Conservation (phyloP, 1,284 basidiomycete species). For the Sphaerobolus stellatus region DNA sequence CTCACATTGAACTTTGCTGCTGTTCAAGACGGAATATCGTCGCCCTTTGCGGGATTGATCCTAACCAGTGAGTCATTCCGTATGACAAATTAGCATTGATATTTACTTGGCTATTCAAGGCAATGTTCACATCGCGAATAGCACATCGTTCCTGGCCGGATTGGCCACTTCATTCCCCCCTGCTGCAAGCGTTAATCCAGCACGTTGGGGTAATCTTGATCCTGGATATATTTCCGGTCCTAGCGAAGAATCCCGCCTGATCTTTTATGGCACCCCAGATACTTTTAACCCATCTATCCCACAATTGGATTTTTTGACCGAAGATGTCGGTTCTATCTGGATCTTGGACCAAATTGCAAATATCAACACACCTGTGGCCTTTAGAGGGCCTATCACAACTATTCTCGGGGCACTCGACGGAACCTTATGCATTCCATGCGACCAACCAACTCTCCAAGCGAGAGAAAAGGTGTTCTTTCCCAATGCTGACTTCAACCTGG, state of each 20-base stretch:
- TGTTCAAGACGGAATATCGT: background rate
- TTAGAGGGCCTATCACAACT: background rate
- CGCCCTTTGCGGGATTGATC: background rate
- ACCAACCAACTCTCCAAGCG: background rate
- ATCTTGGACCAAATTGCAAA: slow-evolving; percentile 1
- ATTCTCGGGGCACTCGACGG: slow-evolving; percentile 5
- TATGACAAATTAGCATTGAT: too few species aligned
- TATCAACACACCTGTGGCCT: slow-evolving; percentile 2
- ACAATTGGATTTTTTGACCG: slow-evolving; percentile 8
- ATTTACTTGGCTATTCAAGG: background rate
- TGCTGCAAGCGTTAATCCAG: slow-evolving; percentile 1
- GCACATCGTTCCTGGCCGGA: background rate
- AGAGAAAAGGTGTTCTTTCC: background rate
- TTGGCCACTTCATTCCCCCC: background rate
- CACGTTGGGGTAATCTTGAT: background rate
- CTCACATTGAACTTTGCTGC: background rate
- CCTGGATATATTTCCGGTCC: slow-evolving; percentile 3
- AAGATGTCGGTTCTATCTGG: slow-evolving; percentile 1
- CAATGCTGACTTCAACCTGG: too few species aligned
- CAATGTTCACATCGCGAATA: background rate
- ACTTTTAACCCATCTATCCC: slow-evolving; percentile 1
- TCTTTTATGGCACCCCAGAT: slow-evolving; percentile 1
- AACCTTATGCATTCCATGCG: slow-evolving; percentile 1
- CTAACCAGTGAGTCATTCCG: background rate
- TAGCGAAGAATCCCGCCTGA: background rate